Percentiles rank a stretch among this genome's conserved stretches.
Evolutionary conservation across 2,329 filamentous ascomycete genomes (phyloP).

Genomic region (Verticillium tricorpus): DNA sequence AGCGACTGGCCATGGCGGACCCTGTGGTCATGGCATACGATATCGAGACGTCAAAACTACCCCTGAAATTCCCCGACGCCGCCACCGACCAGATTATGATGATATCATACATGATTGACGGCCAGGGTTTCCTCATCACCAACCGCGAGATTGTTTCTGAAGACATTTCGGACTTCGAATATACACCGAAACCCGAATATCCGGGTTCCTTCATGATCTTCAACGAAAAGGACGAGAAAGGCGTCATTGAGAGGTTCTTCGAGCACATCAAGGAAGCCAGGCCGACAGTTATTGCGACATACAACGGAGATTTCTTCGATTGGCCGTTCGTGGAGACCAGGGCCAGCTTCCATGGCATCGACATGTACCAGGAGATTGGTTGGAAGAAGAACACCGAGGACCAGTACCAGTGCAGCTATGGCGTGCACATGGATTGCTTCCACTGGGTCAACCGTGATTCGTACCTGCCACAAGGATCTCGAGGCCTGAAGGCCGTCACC

Average conservation of each 20-base stretch:
- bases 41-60: constrained; percentile 95
- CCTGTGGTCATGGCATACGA: constrained; percentile 99
- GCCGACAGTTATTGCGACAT: constrained; percentile 97
- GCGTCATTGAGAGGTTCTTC: constrained; percentile 86
- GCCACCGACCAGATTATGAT: constrained; percentile 98
- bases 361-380: constrained; percentile 98
- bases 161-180: constrained; percentile 96
- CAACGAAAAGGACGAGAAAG: constrained; percentile 93
- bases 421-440: constrained; percentile 98
- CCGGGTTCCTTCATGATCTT: constrained; percentile 95
- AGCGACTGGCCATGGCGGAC: constrained; percentile 84
- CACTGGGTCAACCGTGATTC: constrained; percentile 99
- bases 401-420: constrained; percentile 93
- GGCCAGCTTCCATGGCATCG: constrained; percentile 90
- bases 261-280: constrained; percentile 90
- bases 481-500: constrained; percentile 95
- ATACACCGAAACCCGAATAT: constrained; percentile 96
- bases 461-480: constrained; percentile 93
- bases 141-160: constrained; percentile 97
- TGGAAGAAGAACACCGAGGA: constrained; percentile 95
- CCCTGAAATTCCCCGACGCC: constrained; percentile 93
- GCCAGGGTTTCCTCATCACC: constrained; percentile 94
- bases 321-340: constrained; percentile 97
- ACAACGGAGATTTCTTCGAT: constrained; percentile 99
- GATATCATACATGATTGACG: constrained; percentile 99